Conservation (phyloP, 352 stramenopile genomes). For the Globisporangium spinosum region DNA sequence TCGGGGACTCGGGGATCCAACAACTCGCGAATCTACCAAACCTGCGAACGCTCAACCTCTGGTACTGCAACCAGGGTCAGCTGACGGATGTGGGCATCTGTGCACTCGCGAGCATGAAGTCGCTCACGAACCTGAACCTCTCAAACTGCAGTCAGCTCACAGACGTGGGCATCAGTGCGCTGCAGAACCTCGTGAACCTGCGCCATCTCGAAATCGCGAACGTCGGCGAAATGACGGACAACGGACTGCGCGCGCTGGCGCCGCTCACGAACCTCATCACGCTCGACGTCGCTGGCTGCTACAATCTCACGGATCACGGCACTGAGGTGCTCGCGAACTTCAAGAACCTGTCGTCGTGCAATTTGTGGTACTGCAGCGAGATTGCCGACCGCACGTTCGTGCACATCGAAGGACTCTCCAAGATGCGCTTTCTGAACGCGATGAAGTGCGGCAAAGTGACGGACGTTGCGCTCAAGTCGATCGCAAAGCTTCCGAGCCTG, state of each 20-base stretch:
- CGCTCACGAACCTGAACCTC: conserved; percentile 67
- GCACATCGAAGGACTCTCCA: conserved; percentile 44
- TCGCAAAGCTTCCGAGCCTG: conserved; percentile 46
- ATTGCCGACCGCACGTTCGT: conserved; percentile 59
- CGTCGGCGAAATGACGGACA: conserved; percentile 66
- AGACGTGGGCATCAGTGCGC: conserved; percentile 43
- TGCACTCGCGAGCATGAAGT: conserved; percentile 39
- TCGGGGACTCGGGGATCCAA: conserved; percentile 51
- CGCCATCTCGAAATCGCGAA: conserved; percentile 73
- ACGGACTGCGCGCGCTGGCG: conserved; percentile 44
- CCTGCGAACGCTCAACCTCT: conserved; percentile 64
- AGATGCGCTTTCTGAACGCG: conserved; percentile 71
- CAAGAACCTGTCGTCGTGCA: conserved; percentile 54
- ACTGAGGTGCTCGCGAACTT: conserved; percentile 59
- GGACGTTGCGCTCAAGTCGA: conserved; percentile 41
- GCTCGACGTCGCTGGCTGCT: conserved; percentile 71
- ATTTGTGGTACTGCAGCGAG: conserved; percentile 83
- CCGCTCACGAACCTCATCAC: conserved; percentile 54
- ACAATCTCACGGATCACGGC: conserved; percentile 73
- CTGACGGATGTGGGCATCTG: conserved; percentile 62
- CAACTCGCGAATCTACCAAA: conserved; percentile 34
- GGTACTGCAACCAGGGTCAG: conserved; percentile 79
- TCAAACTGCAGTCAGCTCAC: conserved; percentile 81
- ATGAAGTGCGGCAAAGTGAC: conserved; percentile 83
- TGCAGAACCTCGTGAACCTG: conserved; percentile 55